These are phyloP conservation scores for Schizothecium vesticola DNA, from an alignment of 495 filamentous ascomycete genomes.

Conservation along the genomic window DNA sequence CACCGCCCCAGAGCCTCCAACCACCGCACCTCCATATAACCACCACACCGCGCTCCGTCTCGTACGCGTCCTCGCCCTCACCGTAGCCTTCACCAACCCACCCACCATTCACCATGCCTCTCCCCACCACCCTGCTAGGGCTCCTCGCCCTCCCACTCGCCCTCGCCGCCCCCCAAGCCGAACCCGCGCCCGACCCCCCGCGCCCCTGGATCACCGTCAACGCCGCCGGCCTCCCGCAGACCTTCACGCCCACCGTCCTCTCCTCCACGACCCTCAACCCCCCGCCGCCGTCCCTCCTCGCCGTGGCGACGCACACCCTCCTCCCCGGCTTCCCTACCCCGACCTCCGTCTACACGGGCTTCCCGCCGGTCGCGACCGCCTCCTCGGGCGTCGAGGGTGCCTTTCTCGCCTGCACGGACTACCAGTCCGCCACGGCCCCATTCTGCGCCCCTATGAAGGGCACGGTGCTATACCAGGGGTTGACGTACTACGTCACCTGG, in stretches of 20 bases:
- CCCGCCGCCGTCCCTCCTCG: conserved; percentile 19
- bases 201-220: conserved; percentile 28
- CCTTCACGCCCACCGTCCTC: conserved; percentile 22
- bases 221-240: conserved; percentile 16
- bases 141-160: conserved; percentile 2
- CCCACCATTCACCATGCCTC: background rate
- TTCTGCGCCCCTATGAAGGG: conserved; percentile 27
- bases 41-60: background rate
- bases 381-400: conserved; percentile 17
- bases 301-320: conserved; percentile 25
- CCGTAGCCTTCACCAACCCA: background rate
- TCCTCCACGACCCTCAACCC: conserved; percentile 19
- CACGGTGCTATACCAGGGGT: conserved; percentile 15
- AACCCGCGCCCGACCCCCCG: conserved; percentile 5
- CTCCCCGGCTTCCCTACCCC: conserved; percentile 8
- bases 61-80: background rate
- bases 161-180: conserved; percentile 14
- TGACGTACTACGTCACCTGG: conserved; percentile 27
- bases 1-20: conserved; percentile 1
- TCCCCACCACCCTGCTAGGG: background rate
- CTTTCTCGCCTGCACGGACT: conserved; percentile 24
- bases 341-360: conserved; percentile 23
- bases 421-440: conserved; percentile 18
- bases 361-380: conserved; percentile 25
- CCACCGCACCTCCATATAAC: background rate